Base-by-base conservation (phyloP, 2,329 filamentous ascomycete species). In the Byssoonygena ceratinophila region DNA sequence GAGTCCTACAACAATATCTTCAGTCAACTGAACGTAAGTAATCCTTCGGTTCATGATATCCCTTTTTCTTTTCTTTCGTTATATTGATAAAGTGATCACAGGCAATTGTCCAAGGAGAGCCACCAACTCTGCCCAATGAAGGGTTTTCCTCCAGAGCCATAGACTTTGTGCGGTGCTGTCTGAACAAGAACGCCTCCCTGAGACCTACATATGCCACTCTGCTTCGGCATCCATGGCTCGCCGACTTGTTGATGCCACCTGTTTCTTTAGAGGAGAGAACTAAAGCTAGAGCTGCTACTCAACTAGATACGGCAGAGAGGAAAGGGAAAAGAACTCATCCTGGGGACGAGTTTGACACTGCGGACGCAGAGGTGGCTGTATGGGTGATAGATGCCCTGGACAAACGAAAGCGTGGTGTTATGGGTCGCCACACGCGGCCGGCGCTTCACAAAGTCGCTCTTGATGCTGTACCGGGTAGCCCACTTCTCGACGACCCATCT, bases 1-100 rank as follows among this genome's bases (percentile, higher is more conserved):
- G 92, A 98, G 68, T 92, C 94, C 1, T 97, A 94, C 59, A 92
- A 91, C 66, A 97, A 95, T 64, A 98, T 98, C 60, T 97, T 98
- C 75, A 94, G 88, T 63, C 92, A 98, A 66, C 76, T 98, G 31
- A 94, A 85, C 63, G 92, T 97, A 77, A 82, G 90, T 82, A 6
- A 44, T 18, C 23, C n/a, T 31, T 34, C 6, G 11, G 14, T 23
- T 23, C 23, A 16, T n/a, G 8, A n/a, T n/a, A 36, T 37, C 11
- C 7, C 27, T 22, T 40, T 12, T 47, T 31, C 45, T 51, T 18
- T 41, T 36, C 20, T 12, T 5, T 29, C 12, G 29, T 8, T 27
- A 20, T 40, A 22, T 7, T 46, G 49, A 2, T 32, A 12, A 27
- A 41, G 11, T 11, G n/a, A 23, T 11, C 20, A 2, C 59, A 98